These are phyloP conservation scores for Vitis riparia DNA, from an alignment of 164 flowering plant species.

Conservation along the genomic window DNA sequence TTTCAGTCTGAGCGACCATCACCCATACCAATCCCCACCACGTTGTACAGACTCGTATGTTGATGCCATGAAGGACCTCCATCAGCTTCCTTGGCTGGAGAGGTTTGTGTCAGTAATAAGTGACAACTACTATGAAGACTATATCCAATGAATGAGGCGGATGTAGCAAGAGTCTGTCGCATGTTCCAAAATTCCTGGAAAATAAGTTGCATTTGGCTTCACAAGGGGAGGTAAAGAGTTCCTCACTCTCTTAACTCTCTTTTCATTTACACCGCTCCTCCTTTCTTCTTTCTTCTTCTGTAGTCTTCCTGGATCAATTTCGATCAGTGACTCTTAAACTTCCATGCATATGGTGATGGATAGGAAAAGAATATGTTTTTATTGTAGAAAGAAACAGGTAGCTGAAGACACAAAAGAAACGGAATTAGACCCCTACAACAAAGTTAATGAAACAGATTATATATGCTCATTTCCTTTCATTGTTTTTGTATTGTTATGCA, in stretches of 20 bases:
- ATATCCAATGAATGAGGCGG: constrained; percentile 40
- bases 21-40: constrained; percentile 72
- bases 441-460: too few relatives aligned
- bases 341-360: background rate
- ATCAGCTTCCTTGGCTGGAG: constrained; percentile 98
- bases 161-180: background rate
- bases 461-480: too few relatives aligned
- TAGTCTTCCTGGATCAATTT: too few relatives aligned
- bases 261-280: background rate
- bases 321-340: background rate
- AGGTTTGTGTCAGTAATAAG: constrained; percentile 93
- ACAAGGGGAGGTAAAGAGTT: constrained; percentile 13
- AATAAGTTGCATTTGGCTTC: constrained; percentile 1
- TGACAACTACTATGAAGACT: constrained; percentile 83
- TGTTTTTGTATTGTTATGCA: too few relatives aligned
- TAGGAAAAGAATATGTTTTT: background rate
- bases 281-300: constrained; percentile 3
- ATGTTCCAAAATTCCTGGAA: background rate
- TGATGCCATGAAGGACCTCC: constrained; percentile 90
- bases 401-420: too few relatives aligned
- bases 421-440: too few relatives aligned
- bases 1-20: constrained; percentile 71
- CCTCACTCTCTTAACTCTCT: constrained; percentile 16
- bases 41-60: constrained; percentile 76
- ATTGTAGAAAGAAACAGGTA: too few relatives aligned